Conservation (phyloP, 352 stramenopile species). For the Pythium pyrilobum region DNA sequence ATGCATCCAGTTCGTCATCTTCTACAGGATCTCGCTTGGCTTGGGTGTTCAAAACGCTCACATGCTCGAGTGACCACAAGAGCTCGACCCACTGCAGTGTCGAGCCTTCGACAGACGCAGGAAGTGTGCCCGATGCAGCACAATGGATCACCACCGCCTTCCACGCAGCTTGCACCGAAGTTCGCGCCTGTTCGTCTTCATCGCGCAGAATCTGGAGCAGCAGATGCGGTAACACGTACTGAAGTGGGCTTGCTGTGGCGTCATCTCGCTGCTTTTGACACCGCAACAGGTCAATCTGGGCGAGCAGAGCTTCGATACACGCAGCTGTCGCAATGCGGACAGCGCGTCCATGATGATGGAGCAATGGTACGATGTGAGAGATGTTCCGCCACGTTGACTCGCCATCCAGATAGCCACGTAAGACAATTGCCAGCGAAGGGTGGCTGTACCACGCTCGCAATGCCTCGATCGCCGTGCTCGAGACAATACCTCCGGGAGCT, state of each 20-base stretch:
- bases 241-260: not conserved
- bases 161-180: conserved; percentile 35
- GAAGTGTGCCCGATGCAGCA: conserved; percentile 18
- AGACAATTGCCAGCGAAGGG: conserved; percentile 2
- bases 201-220: conserved; percentile 61
- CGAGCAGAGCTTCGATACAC: conserved; percentile 33
- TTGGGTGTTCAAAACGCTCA: conserved; percentile 22
- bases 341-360: conserved; percentile 46
- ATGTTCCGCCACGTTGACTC: conserved; percentile 7
- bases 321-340: conserved; percentile 39
- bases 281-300: not conserved
- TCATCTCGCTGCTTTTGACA: not conserved
- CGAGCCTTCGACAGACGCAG: conserved; percentile 12
- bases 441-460: conserved; percentile 12
- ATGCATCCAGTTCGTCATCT: not conserved
- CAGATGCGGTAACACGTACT: conserved; percentile 44
- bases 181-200: conserved; percentile 21
- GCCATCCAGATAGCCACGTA: not conserved
- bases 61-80: conserved; percentile 40
- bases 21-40: not conserved
- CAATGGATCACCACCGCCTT: conserved; percentile 28
- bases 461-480: conserved; percentile 12
- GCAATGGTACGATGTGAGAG: conserved; percentile 30
- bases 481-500: conserved; percentile 3
- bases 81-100: conserved; percentile 39